A percentile compares a stretch with the other conserved stretches of the same genome.
These are phyloP conservation scores for Teunomyces cretensis DNA, from an alignment of 805 yeast species.

Conservation along the genomic window DNA sequence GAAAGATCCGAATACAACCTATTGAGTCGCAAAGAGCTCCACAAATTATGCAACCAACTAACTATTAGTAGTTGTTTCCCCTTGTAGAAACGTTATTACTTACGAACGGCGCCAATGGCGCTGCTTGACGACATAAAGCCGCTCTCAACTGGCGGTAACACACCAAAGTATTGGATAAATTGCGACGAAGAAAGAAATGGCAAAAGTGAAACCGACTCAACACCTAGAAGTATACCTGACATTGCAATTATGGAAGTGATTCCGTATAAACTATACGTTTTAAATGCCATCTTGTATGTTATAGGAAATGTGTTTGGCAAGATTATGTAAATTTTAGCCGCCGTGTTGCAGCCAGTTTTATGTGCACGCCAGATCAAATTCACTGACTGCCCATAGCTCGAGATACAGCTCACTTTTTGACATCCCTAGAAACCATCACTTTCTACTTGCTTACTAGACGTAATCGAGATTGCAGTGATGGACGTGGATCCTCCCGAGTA, in stretches of 20 bases:
- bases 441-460: no score
- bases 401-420: background rate
- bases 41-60: conserved; percentile 31
- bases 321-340: background rate
- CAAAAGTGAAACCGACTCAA: conserved; percentile 26
- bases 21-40: conserved; percentile 27
- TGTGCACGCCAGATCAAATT: background rate
- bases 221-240: conserved; percentile 27
- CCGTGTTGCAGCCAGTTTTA: background rate
- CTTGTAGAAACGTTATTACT: conserved; percentile 8
- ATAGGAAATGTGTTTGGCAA: no score
- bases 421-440: no score
- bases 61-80: conserved; percentile 12
- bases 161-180: conserved; percentile 21
- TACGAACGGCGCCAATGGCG: conserved; percentile 38
- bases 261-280: conserved; percentile 5
- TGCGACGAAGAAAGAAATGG: conserved; percentile 19
- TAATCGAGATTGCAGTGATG: conserved; percentile 2
- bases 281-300: background rate
- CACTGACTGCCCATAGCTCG: background rate
- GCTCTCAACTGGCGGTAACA: conserved; percentile 19
- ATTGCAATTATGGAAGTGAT: conserved; percentile 15
- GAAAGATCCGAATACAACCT: conserved; percentile 27
- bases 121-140: conserved; percentile 25
- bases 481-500: conserved; percentile 11